phyloP scores from a whole-genome alignment of 2,329 filamentous ascomycete species.

The Tolypocladium album region DNA sequence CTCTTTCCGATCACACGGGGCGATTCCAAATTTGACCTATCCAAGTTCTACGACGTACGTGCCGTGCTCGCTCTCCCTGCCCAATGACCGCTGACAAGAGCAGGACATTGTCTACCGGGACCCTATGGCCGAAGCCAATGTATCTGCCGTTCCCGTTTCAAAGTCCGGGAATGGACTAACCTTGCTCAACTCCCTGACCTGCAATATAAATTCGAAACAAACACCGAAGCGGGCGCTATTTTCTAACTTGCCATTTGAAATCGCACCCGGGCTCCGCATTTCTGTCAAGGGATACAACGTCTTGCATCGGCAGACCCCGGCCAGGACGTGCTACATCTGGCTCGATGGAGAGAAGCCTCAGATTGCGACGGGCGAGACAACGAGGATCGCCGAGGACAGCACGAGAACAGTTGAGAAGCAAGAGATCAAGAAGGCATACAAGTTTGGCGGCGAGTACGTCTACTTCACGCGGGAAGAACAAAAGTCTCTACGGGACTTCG shows the following conservation, averaged over 20 bases:
- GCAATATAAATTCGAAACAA: conserved; percentile 84
- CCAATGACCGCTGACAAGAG: conserved; percentile 1
- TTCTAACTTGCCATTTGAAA: conserved; percentile 74
- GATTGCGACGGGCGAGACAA: conserved; percentile 65
- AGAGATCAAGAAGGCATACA: conserved; percentile 87
- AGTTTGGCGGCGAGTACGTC: conserved; percentile 86
- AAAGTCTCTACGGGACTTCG: conserved; percentile 66
- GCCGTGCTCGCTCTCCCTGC: not conserved
- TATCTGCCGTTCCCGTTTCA: conserved; percentile 44
- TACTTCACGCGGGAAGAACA: conserved; percentile 80
- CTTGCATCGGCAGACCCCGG: conserved; percentile 72
- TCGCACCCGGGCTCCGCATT: conserved; percentile 75
- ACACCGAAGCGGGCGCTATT: conserved; percentile 79
- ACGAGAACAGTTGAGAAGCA: conserved; percentile 64
- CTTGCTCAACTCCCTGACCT: conserved; percentile 68
- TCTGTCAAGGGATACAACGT: conserved; percentile 90
- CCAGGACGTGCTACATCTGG: conserved; percentile 79
- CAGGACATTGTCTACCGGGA: conserved; percentile 87
- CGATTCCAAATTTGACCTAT: conserved; percentile 64
- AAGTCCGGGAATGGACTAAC: conserved; percentile 66
- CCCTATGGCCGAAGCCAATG: conserved; percentile 55
- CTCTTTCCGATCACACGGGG: conserved; percentile 76
- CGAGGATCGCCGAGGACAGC: conserved; percentile 67
- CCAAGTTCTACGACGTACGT: conserved; percentile 82
- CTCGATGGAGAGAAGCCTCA: conserved; percentile 76